A percentile compares a stretch with the other conserved stretches of the same genome.
These are phyloP conservation scores for Coemansia sp. DNA, from an alignment of 371 early-diverging fungal genomes.

Conservation along the genomic window DNA sequence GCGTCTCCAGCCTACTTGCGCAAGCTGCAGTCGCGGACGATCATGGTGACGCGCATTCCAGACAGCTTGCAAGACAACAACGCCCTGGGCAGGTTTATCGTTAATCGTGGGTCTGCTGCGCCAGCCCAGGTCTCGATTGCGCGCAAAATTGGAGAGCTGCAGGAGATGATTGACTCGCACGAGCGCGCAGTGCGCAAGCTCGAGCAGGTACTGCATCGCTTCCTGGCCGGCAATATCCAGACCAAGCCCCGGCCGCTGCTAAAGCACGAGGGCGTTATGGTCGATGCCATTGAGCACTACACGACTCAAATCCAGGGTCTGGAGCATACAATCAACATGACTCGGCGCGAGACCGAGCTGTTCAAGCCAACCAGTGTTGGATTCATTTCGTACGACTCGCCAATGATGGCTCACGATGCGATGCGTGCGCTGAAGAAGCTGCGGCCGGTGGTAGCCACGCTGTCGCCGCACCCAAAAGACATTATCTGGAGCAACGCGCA, in stretches of 20 bases:
- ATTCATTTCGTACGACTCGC: conserved; percentile 69
- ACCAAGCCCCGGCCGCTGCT: conserved; percentile 29
- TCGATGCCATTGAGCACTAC: conserved; percentile 79
- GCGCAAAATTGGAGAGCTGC: conserved; percentile 64
- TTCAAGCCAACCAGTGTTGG: conserved; percentile 68
- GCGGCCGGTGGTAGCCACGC: conserved; percentile 22
- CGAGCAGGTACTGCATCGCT: conserved; percentile 65
- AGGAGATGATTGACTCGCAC: conserved; percentile 70
- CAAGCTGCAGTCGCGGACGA: conserved; percentile 61
- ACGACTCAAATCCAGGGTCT: conserved; percentile 63
- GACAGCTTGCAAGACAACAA: conserved; percentile 59
- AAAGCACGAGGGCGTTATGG: conserved; percentile 55
- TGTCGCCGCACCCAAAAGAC: conserved; percentile 73
- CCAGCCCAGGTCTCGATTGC: conserved; percentile 68
- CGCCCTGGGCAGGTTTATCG: conserved; percentile 58
- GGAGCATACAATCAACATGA: conserved; percentile 63
- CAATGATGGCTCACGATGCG: conserved; percentile 63
- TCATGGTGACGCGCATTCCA: conserved; percentile 72
- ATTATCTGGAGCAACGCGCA: conserved; percentile 78
- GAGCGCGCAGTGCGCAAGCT: conserved; percentile 62
- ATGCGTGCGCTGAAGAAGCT: conserved; percentile 53
- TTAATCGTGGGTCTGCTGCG: conserved; percentile 51
- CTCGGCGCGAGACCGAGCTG: conserved; percentile 54
- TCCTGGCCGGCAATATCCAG: conserved; percentile 53
- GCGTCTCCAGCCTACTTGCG: conserved; percentile 62